Base-by-base conservation (phyloP, 2,329 filamentous ascomycete species). In the Botryotinia calthae region DNA sequence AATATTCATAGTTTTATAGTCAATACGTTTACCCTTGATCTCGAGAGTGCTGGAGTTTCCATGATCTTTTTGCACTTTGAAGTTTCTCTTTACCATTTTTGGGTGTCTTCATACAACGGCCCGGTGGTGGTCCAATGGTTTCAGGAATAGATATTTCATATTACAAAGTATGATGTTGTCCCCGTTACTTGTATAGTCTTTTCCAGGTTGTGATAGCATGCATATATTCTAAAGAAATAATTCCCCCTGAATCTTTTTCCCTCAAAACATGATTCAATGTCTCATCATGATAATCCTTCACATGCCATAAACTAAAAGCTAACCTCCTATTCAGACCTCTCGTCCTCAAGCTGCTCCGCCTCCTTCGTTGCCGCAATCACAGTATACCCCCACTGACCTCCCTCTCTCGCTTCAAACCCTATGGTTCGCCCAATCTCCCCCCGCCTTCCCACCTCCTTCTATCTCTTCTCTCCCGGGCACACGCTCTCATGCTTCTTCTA, bases 341-440 rank as follows among this genome's bases (percentile, higher is more conserved):
- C 34, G 10, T 28, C 28, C 67, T 9, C 25, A 28, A 7, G 9
- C 42, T 14, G 20, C 6, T 40, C 54, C 67, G 8, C n/a, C 67
- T 34, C 37, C 54, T n/a, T 44, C 34, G 12, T 9, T 37, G 4
- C 20, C 54, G 34, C 67, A 46, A 61, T 34, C 67, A 18, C 67
- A 46, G 25, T 9, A 46, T 5, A 65, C 40, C n/a, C 42, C 62
- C 34, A 42, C 34, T 2, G 58, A 71, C 12, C 75, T 80, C 42
- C 77, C 80, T 61, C 78, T 82, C 31, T 77, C 78, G 71, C 79
- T 82, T 28, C 61, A 75, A 28, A 78, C 79, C 3, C 72, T 78
- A 59, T 82, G 81, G 81, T 82, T 80, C 69, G 73, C 78, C 14
- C 75, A 78, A 59, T 56, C 71, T 12, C 78, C 77, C 10, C 75